phyloP scores from a whole-genome alignment of 352 stramenopile genomes.

The Globisporangium orthogonon region DNA sequence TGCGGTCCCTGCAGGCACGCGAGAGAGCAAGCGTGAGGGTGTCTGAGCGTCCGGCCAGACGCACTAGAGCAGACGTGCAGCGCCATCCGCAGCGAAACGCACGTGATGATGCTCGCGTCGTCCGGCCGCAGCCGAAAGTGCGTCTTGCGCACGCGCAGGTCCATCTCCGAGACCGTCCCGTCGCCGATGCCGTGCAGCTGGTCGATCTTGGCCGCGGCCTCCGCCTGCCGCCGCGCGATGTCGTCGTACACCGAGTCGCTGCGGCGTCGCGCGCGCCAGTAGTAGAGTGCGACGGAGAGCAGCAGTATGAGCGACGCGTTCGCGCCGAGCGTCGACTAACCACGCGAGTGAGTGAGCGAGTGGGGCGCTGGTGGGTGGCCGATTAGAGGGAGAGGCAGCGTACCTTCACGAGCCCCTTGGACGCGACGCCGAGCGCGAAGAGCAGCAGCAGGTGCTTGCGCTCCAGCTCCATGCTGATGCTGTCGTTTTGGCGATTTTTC shows the following conservation, averaged over 20 bases:
- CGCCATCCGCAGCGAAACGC: slow-evolving; percentile 11
- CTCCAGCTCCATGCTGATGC: slow-evolving; percentile 33
- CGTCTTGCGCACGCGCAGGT: slow-evolving; percentile 50
- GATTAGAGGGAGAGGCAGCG: neutral
- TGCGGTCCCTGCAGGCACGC: slow-evolving; percentile 35
- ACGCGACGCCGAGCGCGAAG: slow-evolving; percentile 56
- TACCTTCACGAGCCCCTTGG: slow-evolving; percentile 64
- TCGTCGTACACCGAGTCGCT: slow-evolving; percentile 65
- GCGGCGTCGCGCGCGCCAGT: slow-evolving; percentile 47
- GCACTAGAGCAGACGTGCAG: neutral
- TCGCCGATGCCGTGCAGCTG: slow-evolving; percentile 47
- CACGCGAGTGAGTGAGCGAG: neutral
- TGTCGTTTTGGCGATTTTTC: slow-evolving; percentile 6
- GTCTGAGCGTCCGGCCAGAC: too few species aligned
- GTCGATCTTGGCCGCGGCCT: slow-evolving; percentile 62
- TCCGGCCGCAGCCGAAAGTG: slow-evolving; percentile 56
- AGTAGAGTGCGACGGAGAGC: slow-evolving; percentile 54
- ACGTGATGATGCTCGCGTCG: slow-evolving; percentile 73
- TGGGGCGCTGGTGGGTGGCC: neutral
- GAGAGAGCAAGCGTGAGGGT: neutral
- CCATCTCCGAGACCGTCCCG: slow-evolving; percentile 35
- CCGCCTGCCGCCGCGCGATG: slow-evolving; percentile 47
- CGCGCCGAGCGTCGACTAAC: slow-evolving; percentile 47
- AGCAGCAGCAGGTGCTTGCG: slow-evolving; percentile 69
- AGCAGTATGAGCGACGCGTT: slow-evolving; percentile 64